Evolutionary conservation across 2,329 filamentous ascomycete species (phyloP), one percentile per base, ranked within the genome.

Genomic region (Sporothrix globosa): DNA sequence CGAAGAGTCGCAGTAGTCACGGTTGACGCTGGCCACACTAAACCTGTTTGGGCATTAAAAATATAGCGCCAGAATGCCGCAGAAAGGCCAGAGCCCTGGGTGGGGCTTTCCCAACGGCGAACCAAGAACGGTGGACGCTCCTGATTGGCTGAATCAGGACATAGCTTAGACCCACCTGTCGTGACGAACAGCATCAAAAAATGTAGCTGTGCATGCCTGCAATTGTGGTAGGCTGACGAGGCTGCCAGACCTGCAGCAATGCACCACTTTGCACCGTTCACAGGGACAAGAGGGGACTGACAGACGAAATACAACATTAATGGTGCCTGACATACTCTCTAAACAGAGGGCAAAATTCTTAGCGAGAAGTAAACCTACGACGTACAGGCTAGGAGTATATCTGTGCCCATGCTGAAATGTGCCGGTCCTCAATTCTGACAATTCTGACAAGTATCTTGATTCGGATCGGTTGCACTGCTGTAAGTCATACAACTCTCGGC

Each of bases 81-180:
- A 54, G 48, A 67, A 67, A 67, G 65, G 65, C 65, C 65, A 67
- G 65, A 44, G 65, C 65, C 54, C 14, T 67, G 50, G 50, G 63
- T 67, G 63, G 63, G 63, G 63, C 63, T 6, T 24, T 5, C 4
- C 13, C 30, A 17, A 13, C 63, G 27, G 48, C 13, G 30, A 34
- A 54, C 27, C 27, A 21, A n/a, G 6, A 13, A 10, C 19, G 17
- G n/a, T 5, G 34, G n/a, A 6, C 13, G 11, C 19, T 13, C 3
- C n/a, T 67, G 50, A 67, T 67, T 67, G 65, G 65, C 34, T 11
- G 21, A 7, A 3, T 7, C 3, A 4, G 10, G n/a, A 4, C 7
- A 46, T 5, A 67, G 65, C 50, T 56, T 46, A 34, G 65, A 44
- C 65, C 65, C 65, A 67, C 65, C n/a, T 67, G n/a, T 13, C 30